These are phyloP conservation scores for Perkinsus olseni DNA, from an alignment of 169 alveolate species.

Conservation along the genomic window DNA sequence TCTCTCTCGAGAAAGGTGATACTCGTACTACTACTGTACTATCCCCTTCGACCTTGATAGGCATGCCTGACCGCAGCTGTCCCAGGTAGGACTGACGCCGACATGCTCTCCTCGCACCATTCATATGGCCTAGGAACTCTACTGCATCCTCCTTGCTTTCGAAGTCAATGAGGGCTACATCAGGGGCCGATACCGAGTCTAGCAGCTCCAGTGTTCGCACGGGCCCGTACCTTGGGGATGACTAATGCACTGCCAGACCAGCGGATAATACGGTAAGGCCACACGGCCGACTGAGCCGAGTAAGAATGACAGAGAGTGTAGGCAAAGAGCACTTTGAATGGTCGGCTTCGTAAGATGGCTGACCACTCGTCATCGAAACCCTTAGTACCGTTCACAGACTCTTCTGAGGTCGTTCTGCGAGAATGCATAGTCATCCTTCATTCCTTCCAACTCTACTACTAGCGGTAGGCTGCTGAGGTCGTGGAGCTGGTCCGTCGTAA, in stretches of 20 bases:
- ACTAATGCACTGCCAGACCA: not conserved
- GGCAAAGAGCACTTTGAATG: not conserved
- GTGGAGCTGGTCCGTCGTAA: not conserved
- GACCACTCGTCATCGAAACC: not conserved
- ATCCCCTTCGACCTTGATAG: not conserved
- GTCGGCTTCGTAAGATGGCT: not conserved
- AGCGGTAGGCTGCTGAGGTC: not conserved
- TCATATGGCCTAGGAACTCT: not conserved
- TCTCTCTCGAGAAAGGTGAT: not conserved
- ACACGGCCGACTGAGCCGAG: not conserved
- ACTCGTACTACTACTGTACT: not conserved
- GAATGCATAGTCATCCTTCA: not conserved
- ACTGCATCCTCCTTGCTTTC: not conserved
- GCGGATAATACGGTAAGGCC: not conserved
- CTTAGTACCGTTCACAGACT: not conserved
- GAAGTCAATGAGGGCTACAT: not conserved
- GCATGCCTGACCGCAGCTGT: not conserved
- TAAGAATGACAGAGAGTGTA: not conserved
- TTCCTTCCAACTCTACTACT: not conserved
- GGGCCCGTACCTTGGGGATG: not conserved
- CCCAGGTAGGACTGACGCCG: not conserved
- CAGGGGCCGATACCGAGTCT: not conserved
- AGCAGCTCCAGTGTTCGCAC: not conserved
- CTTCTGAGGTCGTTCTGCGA: not conserved
- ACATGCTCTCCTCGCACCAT: not conserved